Base-by-base conservation (phyloP, 306 rosid genomes). In the Begonia peltatifolia region DNA sequence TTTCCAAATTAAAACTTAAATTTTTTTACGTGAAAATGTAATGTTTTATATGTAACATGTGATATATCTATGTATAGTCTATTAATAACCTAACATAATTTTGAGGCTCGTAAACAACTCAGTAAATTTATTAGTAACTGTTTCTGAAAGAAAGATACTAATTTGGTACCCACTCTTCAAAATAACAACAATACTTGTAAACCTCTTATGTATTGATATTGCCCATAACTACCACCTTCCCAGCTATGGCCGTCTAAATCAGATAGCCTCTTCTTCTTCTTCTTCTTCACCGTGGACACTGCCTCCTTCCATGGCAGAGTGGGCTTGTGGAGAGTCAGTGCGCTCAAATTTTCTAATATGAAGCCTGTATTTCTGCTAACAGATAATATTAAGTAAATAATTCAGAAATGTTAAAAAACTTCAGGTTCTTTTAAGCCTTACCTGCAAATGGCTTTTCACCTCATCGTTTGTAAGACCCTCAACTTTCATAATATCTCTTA, bases 371-470 rank as follows among this genome's bases (percentile, higher is more conserved):
- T 89, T 89, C 95, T 89, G 93, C 59, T 60, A 12, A 15, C 42
- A 52, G 58, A 68, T 42, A 56, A 15, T 10, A 38, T 12, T 44
- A 41, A 20, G 4, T 9, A 56, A 38, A 9, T 15, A 41, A 7
- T 17, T 14, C 8, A 25, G 30, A 38, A 23, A 6, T 41, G 30
- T 44, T 8, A 4, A 46, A 16, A 9, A 13, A n/a, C 2, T 47
- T 12, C 16, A 14, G 12, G 35, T 15, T n/a, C 54, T 49, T 25
- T 10, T 11, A 12, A 41, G 11, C 43, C 65, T 53, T 54, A 80
- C 97, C 76, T 89, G 97, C 67, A 89, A 74, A 74, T 89, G 97
- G 69, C 95, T 89, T 64, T 84, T 89, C 56, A 89, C 97, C 76
- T 89, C 97, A 74, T 89, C 97, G 62, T 89, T 89, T 60, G 97